Conservation (phyloP, 23 red algal genomes). For the Gracilaria domingensis region DNA sequence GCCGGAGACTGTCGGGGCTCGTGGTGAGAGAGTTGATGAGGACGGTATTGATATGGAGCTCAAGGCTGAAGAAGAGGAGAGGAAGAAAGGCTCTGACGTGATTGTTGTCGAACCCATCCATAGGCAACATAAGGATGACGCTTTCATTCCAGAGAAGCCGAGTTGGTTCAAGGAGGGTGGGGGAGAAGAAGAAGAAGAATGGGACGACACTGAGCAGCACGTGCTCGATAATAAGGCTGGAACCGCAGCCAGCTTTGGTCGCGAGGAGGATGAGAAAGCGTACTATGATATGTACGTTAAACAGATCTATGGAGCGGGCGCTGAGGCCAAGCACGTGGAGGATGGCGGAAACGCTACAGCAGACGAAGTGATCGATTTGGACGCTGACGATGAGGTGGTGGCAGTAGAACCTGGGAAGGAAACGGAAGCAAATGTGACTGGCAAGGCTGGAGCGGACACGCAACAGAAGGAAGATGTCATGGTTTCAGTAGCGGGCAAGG, state of each 20-base stretch:
- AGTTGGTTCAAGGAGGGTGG: slow-evolving; percentile 62
- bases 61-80: slow-evolving; percentile 12
- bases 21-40: slow-evolving; percentile 59
- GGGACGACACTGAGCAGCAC: slow-evolving; percentile 41
- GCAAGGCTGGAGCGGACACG: slow-evolving; percentile 14
- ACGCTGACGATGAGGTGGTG: slow-evolving; percentile 4
- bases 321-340: background rate
- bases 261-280: slow-evolving; percentile 53
- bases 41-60: slow-evolving; percentile 38
- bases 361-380: background rate
- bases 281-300: slow-evolving; percentile 53
- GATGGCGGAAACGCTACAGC: background rate
- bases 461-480: slow-evolving; percentile 41
- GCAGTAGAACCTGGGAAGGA: background rate
- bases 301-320: slow-evolving; percentile 5
- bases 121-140: slow-evolving; percentile 12
- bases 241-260: slow-evolving; percentile 49
- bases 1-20: slow-evolving; percentile 65
- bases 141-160: slow-evolving; percentile 66
- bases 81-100: background rate
- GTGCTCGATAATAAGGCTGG: slow-evolving; percentile 48
- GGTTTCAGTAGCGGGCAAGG: slow-evolving; percentile 59
- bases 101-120: background rate
- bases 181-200: slow-evolving; percentile 50
- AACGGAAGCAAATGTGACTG: slow-evolving; percentile 16